A percentile compares a stretch with the other conserved stretches of the same genome.
These are phyloP conservation scores for Alternaria sp. DNA, from an alignment of 2,329 filamentous ascomycete species.

Conservation along the genomic window DNA sequence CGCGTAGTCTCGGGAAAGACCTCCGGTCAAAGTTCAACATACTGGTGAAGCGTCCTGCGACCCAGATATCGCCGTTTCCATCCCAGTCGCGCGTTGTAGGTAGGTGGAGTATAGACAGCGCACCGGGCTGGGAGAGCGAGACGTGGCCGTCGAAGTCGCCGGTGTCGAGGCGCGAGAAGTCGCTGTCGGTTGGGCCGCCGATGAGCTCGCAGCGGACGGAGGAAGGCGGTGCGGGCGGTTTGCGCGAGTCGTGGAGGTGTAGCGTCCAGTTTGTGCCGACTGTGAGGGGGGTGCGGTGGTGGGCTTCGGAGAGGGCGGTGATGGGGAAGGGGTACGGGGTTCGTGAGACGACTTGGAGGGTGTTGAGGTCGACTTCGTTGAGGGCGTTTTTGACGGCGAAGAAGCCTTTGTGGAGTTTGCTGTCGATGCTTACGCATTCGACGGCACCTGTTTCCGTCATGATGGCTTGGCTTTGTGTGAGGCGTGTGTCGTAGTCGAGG, in stretches of 20 bases:
- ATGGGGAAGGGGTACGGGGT: slow-evolving; percentile 82
- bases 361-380: slow-evolving; percentile 81
- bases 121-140: slow-evolving; percentile 78
- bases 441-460: slow-evolving; percentile 75
- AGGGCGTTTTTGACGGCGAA: slow-evolving; percentile 80
- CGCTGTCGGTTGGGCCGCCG: slow-evolving; percentile 24
- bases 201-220: slow-evolving; percentile 40
- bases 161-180: slow-evolving; percentile 57
- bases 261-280: slow-evolving; percentile 83
- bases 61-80: slow-evolving; percentile 80
- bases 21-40: slow-evolving; percentile 89
- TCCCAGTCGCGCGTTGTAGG: slow-evolving; percentile 63
- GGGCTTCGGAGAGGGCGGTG: slow-evolving; percentile 76
- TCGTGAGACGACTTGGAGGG: slow-evolving; percentile 71
- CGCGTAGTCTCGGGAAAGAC: slow-evolving; percentile 78
- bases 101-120: slow-evolving; percentile 81
- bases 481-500: slow-evolving; percentile 52
- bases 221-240: slow-evolving; percentile 25
- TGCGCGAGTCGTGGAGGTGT: slow-evolving; percentile 80
- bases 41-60: slow-evolving; percentile 86
- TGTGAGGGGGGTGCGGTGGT: slow-evolving; percentile 73
- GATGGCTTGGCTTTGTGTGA: slow-evolving; percentile 58
- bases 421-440: slow-evolving; percentile 84
- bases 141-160: slow-evolving; percentile 65
- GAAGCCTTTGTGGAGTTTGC: slow-evolving; percentile 70